Evolutionary conservation across 129 eudicot species (phyloP).

Genomic region (Flaveria ramosissima): DNA sequence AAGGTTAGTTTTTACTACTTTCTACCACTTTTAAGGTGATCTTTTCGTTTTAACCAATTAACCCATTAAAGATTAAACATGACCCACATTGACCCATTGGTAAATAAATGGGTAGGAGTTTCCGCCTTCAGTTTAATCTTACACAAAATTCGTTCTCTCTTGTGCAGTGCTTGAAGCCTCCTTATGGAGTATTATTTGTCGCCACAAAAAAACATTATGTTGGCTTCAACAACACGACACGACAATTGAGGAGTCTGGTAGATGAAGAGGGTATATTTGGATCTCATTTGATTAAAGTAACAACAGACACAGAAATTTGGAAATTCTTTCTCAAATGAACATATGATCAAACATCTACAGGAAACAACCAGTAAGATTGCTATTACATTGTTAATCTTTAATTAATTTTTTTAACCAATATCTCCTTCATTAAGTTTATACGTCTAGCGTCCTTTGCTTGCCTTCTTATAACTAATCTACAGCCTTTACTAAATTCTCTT

Average conservation of each 20-base stretch:
- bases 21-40: neutral
- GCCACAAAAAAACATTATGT: conserved; percentile 70
- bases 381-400: conserved; percentile 24
- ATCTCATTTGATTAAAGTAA: conserved; percentile 62
- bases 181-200: conserved; percentile 67
- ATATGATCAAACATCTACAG: conserved; percentile 18
- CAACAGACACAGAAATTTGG: conserved; percentile 69
- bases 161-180: conserved; percentile 74
- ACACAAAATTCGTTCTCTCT: conserved; percentile 11
- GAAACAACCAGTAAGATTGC: conserved; percentile 27
- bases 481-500: neutral
- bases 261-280: conserved; percentile 70
- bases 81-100: neutral
- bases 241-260: conserved; percentile 56
- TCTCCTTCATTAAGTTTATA: conserved; percentile 19
- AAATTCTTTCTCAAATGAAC: conserved; percentile 64
- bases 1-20: conserved; percentile 46
- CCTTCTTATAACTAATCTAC: conserved; percentile 21
- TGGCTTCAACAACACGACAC: conserved; percentile 57
- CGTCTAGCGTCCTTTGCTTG: conserved; percentile 11
- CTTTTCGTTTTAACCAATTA: neutral
- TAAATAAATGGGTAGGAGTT: neutral
- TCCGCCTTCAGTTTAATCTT: neutral
- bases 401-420: conserved; percentile 22
- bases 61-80: neutral